Evolutionary conservation across 2,329 filamentous ascomycete species (phyloP), one percentile per base, ranked within the genome.

Genomic region (Alternaria sp.): DNA sequence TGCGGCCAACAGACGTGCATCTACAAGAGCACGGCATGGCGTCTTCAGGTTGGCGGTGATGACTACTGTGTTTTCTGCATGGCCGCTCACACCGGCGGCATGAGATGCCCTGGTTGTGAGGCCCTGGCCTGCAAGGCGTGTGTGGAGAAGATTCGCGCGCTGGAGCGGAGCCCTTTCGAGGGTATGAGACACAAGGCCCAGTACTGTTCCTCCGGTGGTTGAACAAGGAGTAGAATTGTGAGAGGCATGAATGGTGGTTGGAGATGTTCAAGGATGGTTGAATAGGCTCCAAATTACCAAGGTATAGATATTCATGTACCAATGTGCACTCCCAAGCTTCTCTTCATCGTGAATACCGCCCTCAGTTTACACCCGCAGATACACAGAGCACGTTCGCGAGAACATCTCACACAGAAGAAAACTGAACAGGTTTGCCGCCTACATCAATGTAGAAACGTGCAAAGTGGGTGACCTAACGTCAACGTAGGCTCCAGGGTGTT

Each of bases 61-160:
- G 63, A 69, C 28, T 15, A 57, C 13, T 69, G 63, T n/a, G 47
- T 68, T 0, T 69, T 68, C 21, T 69, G 63, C n/a, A 45, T 65
- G 46, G 55, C 15, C 7, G 23, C 15, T 3, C 47, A 45, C 7
- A 25, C 43, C 12, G 43, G 40, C 17, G 44, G 57, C 13, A 57
- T 43, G 32, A 49, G 61, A 19, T 69, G 67, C n/a, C 62, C 63
- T 45, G 59, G 46, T 4, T 69, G 66, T 32, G 49, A 69, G 55
- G 67, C 63, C 8, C 13, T 69, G 56, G 66, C 67, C 4, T 70
- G 67, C n/a, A 25, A 30, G 32, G 25, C 46, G 4, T 70, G 67
- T 21, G 15, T 65, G 19, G 21, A n/a, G 1, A 28, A 50, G 49
- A 55, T 68, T 28, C 21, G 17, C 1, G 47, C 3, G 19, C 15